Conservation (phyloP, 2,329 filamentous ascomycete species). For the Trichophyton benhamiae region DNA sequence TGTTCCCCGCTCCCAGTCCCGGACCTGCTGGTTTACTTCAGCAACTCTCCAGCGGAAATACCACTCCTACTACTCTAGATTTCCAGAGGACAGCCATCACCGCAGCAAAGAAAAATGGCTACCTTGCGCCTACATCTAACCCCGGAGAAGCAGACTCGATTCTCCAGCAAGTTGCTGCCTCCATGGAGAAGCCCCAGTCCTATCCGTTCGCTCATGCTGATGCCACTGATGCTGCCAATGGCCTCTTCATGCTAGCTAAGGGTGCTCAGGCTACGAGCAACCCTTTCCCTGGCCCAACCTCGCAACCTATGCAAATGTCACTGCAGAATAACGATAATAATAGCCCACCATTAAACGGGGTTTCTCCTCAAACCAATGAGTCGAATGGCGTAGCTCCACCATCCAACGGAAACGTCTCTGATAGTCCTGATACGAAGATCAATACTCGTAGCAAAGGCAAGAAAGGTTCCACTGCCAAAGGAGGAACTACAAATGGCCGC, state of each 20-base stretch:
- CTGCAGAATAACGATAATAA: slow-evolving; percentile 40
- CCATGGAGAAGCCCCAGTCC: slow-evolving; percentile 38
- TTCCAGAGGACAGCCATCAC: slow-evolving; percentile 89
- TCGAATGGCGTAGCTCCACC: slow-evolving; percentile 43
- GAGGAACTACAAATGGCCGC: slow-evolving; percentile 47
- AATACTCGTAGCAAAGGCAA: slow-evolving; percentile 57
- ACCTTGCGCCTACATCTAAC: slow-evolving; percentile 29
- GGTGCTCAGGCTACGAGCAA: slow-evolving; percentile 46
- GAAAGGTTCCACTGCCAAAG: slow-evolving; percentile 43
- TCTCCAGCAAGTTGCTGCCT: slow-evolving; percentile 23
- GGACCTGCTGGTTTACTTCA: slow-evolving; percentile 65
- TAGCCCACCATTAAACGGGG: slow-evolving; percentile 20
- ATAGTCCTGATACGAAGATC: slow-evolving; percentile 56
- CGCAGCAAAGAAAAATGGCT: slow-evolving; percentile 52
- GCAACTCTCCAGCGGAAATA: slow-evolving; percentile 64
- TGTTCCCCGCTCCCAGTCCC: slow-evolving; percentile 87
- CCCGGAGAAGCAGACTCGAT: slow-evolving; percentile 30
- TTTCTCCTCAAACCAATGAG: neutral
- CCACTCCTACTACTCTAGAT: slow-evolving; percentile 81
- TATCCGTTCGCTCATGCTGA: slow-evolving; percentile 79
- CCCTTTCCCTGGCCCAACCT: slow-evolving; percentile 32
- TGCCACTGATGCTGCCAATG: slow-evolving; percentile 85
- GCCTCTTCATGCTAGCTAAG: slow-evolving; percentile 75
- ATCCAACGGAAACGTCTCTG: slow-evolving; percentile 56
- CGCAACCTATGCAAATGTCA: slow-evolving; percentile 35